Base-by-base conservation (phyloP, 2,329 filamentous ascomycete genomes). In the Esteya vermicola region DNA sequence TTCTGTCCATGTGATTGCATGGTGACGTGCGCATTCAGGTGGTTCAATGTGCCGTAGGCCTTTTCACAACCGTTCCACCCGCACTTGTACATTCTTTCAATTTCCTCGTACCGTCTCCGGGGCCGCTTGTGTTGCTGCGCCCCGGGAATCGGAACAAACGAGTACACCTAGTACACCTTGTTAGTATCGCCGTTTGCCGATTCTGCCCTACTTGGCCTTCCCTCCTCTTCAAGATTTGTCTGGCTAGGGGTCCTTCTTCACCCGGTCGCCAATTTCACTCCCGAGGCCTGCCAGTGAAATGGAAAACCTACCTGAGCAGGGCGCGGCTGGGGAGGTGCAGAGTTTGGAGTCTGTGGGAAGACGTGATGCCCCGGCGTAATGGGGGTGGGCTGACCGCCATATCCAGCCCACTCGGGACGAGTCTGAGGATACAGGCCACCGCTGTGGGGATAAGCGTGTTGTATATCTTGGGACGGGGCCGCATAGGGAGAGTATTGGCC, bases 81-180 rank as follows among this genome's bases (percentile, higher is more conserved):
- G 56, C 91, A 98, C 62, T 96, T 96, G 69, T 98, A 96, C 91
- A 98, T 96, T 56, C 91, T 80, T 66, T 98, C 91, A 52, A 98
- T 98, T 58, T 98, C 91, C 61, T 98, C 91, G 53, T 95, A 98
- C 40, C 91, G 77, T 52, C 91, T 72, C 48, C 91, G 76, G 12
- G 91, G 91, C 43, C 91, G 78, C 67, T 98, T 98, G 60, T 96
- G 89, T 58, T 98, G 91, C 57, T 95, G 88, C 12, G 89, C 85
- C 47, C 91, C 91, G 2, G 91, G 91, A 53, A 96, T 96, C 0
- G 91, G 89, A 25, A 96, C 91, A 55, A 98, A 96, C 0, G 88
- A 95, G 58, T 96, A 96, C 31, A 98, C 89, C 72, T 95, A 72
- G n/a, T 9, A 6, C 6, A 16, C 19, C 20, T n/a, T 12, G 25